Evolutionary conservation across 148 eudicot genomes (phyloP).

Genomic region (Mesembryanthemum crystallinum): DNA sequence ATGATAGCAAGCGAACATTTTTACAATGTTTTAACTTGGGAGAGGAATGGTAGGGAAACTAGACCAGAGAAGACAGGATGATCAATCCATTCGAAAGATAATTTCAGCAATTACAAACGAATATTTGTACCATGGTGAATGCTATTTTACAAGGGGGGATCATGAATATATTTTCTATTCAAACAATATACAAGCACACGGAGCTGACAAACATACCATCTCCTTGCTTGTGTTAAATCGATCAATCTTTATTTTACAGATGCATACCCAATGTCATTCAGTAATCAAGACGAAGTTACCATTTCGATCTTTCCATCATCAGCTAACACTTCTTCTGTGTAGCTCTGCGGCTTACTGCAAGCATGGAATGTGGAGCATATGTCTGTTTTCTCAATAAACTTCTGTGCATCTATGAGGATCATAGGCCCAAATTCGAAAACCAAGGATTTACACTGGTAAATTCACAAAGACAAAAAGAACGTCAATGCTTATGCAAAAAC

Average conservation of each 20-base stretch:
- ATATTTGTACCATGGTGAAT: neutral
- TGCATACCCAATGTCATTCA: neutral
- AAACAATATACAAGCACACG: constrained; percentile 3
- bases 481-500: neutral
- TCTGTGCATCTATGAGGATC: constrained; percentile 51
- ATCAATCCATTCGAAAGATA: neutral
- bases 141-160: constrained; percentile 11
- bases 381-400: constrained; percentile 60
- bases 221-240: neutral
- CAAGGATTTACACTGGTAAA: constrained; percentile 75
- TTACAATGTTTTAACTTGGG: no score
- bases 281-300: constrained; percentile 39
- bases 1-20: neutral
- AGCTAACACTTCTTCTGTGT: constrained; percentile 16
- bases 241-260: neutral
- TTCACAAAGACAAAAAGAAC: neutral
- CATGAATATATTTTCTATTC: neutral
- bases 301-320: constrained; percentile 28
- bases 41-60: no score
- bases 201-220: neutral
- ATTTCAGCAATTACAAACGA: neutral
- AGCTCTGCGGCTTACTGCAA: constrained; percentile 33
- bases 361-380: constrained; percentile 70
- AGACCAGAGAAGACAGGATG: neutral
- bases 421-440: constrained; percentile 78